phyloP scores from a whole-genome alignment of 1,284 basidiomycete species.

The Trametes pubescens region DNA sequence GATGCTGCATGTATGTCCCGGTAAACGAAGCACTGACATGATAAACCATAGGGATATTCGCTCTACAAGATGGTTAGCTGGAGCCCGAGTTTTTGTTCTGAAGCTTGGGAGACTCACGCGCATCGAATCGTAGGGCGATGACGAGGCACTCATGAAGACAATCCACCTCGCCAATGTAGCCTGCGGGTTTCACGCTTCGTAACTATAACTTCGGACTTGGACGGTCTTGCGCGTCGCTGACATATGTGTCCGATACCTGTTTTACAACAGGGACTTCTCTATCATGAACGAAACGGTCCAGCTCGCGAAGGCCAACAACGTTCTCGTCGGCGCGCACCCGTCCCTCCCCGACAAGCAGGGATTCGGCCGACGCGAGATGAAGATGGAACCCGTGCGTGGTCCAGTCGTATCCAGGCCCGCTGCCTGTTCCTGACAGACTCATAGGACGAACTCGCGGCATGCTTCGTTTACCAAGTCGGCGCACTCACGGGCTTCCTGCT shows the following conservation, averaged over 20 bases:
- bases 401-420: not conserved
- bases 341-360: conserved; percentile 70
- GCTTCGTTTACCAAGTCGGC: conserved; percentile 70
- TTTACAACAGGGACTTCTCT: conserved; percentile 58
- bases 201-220: conserved; percentile 27
- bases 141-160: conserved; percentile 66
- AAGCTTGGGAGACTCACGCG: not conserved
- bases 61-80: conserved; percentile 53
- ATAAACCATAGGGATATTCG: conserved; percentile 56
- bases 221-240: not conserved
- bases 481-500: conserved; percentile 65
- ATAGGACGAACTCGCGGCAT: conserved; percentile 63
- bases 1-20: not conserved
- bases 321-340: conserved; percentile 67
- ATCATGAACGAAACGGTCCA: conserved; percentile 68
- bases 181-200: conserved; percentile 73
- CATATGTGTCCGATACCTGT: not conserved
- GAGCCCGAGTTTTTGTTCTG: not conserved
- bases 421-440: not conserved
- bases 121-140: conserved; percentile 56
- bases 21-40: not conserved
- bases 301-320: conserved; percentile 59
- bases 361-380: conserved; percentile 70
- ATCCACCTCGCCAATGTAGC: conserved; percentile 72
- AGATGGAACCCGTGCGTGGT: conserved; percentile 56